phyloP scores from a whole-genome alignment of 139 green algal genomes.

The Micromonas commoda region DNA sequence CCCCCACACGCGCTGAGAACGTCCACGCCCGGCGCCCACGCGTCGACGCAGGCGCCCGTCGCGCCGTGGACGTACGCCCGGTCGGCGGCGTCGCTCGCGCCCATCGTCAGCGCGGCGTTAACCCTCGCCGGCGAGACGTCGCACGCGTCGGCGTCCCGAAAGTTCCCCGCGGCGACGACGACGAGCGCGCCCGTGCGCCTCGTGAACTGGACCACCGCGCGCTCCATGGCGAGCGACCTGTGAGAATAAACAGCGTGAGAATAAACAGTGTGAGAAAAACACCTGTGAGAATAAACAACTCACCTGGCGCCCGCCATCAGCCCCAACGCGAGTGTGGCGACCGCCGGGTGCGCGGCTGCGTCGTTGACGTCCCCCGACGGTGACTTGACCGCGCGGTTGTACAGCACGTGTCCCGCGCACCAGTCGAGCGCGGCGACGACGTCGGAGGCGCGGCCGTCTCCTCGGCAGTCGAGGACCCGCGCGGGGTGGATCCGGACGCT shows the following conservation, averaged over 20 bases:
- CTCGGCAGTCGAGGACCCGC: neutral
- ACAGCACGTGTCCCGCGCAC: neutral
- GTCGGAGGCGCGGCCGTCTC: constrained; percentile 6
- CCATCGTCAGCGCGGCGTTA: neutral
- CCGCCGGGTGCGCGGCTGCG: too few species aligned
- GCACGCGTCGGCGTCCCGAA: neutral
- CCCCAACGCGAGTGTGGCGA: too few species aligned
- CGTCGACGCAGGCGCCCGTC: constrained; percentile 24
- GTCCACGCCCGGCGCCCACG: constrained; percentile 30
- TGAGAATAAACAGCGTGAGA: too few species aligned
- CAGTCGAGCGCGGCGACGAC: constrained; percentile 24
- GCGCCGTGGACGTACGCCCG: constrained; percentile 16
- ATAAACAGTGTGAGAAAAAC: too few species aligned
- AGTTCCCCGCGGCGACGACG: neutral
- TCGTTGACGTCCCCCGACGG: too few species aligned
- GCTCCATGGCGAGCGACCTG: too few species aligned
- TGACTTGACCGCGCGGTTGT: too few species aligned
- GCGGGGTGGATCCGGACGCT: neutral
- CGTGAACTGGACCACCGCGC: too few species aligned
- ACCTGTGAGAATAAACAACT: too few species aligned
- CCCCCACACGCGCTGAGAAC: constrained; percentile 29
- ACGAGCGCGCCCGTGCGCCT: neutral
- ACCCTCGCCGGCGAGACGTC: neutral
- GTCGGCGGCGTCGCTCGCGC: neutral
- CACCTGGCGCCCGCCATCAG: too few species aligned